Conservation (phyloP, 352 stramenopile genomes). For the Thraustochytrium striatum region DNA sequence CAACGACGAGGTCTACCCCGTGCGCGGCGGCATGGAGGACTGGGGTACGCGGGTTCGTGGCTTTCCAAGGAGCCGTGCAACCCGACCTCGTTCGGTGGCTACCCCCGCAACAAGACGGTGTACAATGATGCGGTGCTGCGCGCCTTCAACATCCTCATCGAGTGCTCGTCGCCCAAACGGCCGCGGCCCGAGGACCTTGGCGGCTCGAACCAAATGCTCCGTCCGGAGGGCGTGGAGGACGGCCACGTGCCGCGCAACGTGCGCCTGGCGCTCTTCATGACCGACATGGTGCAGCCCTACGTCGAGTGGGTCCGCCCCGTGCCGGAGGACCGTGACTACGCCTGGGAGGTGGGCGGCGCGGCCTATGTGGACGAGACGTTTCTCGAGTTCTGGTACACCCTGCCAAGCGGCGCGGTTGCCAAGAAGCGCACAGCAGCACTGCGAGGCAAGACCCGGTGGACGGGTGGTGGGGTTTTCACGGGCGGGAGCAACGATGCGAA, state of each 20-base stretch:
- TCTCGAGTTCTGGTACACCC: neutral
- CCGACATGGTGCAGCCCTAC: slow-evolving; percentile 91
- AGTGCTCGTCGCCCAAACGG: slow-evolving; percentile 86
- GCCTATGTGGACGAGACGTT: slow-evolving; percentile 10
- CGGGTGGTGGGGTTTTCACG: neutral
- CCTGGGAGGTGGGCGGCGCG: slow-evolving; percentile 37
- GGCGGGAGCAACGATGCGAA: neutral
- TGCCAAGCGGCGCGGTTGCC: neutral
- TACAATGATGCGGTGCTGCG: slow-evolving; percentile 88
- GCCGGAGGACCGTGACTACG: neutral
- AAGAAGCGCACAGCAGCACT: neutral
- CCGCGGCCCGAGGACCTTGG: slow-evolving; percentile 70
- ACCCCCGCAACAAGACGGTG: slow-evolving; percentile 74
- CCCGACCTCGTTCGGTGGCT: slow-evolving; percentile 80
- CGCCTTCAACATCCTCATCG: slow-evolving; percentile 91
- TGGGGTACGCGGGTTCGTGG: slow-evolving; percentile 89
- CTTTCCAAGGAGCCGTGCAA: slow-evolving; percentile 64
- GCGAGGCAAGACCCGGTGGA: slow-evolving; percentile 13
- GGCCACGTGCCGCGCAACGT: slow-evolving; percentile 92
- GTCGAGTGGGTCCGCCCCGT: slow-evolving; percentile 55
- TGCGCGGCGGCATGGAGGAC: slow-evolving; percentile 95
- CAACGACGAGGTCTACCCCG: slow-evolving; percentile 93
- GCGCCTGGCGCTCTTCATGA: slow-evolving; percentile 82
- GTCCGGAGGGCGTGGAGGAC: slow-evolving; percentile 53
- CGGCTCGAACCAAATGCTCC: slow-evolving; percentile 57